Evolutionary conservation across 371 early-diverging fungal species (phyloP), one percentile per base, ranked within the genome.

Genomic region (Funneliformis caledonium): DNA sequence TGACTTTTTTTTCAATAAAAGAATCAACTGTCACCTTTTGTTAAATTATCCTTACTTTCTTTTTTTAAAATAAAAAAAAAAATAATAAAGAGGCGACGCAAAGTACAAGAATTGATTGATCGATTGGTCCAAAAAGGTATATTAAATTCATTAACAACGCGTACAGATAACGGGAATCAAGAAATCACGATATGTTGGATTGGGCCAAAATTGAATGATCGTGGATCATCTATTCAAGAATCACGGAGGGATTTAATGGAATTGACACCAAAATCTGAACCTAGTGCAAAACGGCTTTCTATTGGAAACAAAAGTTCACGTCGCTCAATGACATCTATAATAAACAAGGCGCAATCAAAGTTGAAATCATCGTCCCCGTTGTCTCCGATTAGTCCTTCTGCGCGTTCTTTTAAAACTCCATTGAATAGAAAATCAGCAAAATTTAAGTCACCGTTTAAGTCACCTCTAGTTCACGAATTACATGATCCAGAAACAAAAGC

Each of bases 121-220:
- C 64, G 64, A 19, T 64, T 64, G 42, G 42, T 68, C 37, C 37
- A 68, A 68, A 68, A 68, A 68, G 31, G 68, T 33, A 31, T 37
- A 68, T 42, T 37, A 68, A 31, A 68, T 37, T 68, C 9, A 42
- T 33, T 68, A 37, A 42, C 11, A 68, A 68, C 68, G 31, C 42
- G 19, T 16, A 37, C 68, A 33, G 68, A 68, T 68, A 68, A 19
- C 37, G 11, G 42, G 37, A 68, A 42, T 31, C 42, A 31, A 37
- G 68, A 68, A 43, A 42, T 68, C 14, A 37, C 68, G 42, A 68
- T 68, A 37, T 68, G 42, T 68, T 68, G 68, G 68, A 68, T 68
- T 19, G 19, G 33, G 12, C 12, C 43, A 33, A 62, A 62, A 12
- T 62, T 26, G 31, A 16, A 62, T 9, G 22, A 37, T 26, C 26